A percentile compares a stretch with the other conserved stretches of the same genome.
Conservation (phyloP, 768 basidiomycete species). For the Suillus hirtellus region DNA sequence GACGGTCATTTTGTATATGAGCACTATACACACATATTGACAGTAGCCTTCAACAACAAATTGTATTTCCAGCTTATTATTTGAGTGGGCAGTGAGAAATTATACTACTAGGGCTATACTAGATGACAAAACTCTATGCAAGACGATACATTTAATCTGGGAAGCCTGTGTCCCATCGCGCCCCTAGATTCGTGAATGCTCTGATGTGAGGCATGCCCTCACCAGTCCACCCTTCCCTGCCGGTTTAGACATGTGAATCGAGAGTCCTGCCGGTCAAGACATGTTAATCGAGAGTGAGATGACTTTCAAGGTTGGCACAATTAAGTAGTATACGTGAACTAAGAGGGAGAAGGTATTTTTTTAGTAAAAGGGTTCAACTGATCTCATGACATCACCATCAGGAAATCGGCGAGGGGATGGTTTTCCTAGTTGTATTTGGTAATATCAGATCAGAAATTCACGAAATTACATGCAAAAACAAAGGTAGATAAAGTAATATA, state of each 20-base stretch:
- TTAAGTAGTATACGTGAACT: too few relatives aligned
- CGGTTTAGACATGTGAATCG: too few relatives aligned
- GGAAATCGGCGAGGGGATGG: too few relatives aligned
- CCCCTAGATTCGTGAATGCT: too few relatives aligned
- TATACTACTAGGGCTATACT: not conserved
- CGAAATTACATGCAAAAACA: not conserved
- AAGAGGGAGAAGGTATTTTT: too few relatives aligned
- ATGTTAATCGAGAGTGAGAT: too few relatives aligned
- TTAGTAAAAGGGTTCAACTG: not conserved
- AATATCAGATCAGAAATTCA: not conserved
- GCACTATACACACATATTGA: not conserved
- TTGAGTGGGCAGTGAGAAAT: not conserved
- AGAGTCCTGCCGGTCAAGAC: too few relatives aligned
- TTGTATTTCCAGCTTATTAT: not conserved
- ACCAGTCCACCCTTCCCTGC: too few relatives aligned
- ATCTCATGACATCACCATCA: not conserved
- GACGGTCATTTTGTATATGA: not conserved
- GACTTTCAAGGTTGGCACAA: too few relatives aligned
- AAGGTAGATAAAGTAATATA: not conserved
- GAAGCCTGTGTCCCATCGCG: conserved; percentile 8
- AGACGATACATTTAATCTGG: too few relatives aligned
- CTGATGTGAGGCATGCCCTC: too few relatives aligned
- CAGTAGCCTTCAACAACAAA: not conserved
- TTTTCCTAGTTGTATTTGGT: too few relatives aligned
- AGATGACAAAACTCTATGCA: not conserved